Base-by-base conservation (phyloP, 176 grass and related monocot genomes). In the Phoenix roebelenii region DNA sequence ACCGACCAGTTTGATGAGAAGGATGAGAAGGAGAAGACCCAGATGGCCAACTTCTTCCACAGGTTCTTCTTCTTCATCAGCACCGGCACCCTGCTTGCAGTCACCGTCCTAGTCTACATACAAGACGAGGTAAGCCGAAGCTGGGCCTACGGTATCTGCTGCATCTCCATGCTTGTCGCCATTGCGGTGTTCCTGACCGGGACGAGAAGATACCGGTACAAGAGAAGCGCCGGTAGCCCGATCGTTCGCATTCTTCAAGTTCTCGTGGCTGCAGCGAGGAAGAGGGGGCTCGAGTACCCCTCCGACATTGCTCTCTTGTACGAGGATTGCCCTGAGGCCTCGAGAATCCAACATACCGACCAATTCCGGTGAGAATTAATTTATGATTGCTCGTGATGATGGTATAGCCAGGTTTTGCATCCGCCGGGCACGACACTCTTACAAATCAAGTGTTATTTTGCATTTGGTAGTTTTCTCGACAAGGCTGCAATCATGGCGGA, bases 1-100 rank as follows among this genome's bases (percentile, higher is more conserved):
- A 94, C 89, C 22, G 84, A 94, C 64, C 89, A 94, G 72, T 94
- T 94, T 65, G 84, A 94, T 59, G 84, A 94, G 19, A 83, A 83
- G 22, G 84, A 94, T 65, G 70, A 59, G 4, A 64, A 57, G 25
- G 89, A 94, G 71, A 82, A 59, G 63, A 72, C 53, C 16, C 77
- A 82, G 63, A 94, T 94, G 89, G 35, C 80, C 50, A 74, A 65
- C 67, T 94, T 94, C 74, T 93, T 93, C 80, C 79, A 87, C 67
- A 72, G 84, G 56, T 93, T 93, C 74, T 87, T 93, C 60, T 79
- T 93, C 70, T 73, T 87, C 74, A 85, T 94, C 78, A 94, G 74
- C 67, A 54, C 65, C 6, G 89, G 89, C 59, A 84, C 84, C 26
- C 77, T 94, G 44, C 63, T 87, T 25, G 84, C 89, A 3, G 84